Conservation (phyloP, 2,329 filamentous ascomycete species). For the Cadophora malorum region DNA sequence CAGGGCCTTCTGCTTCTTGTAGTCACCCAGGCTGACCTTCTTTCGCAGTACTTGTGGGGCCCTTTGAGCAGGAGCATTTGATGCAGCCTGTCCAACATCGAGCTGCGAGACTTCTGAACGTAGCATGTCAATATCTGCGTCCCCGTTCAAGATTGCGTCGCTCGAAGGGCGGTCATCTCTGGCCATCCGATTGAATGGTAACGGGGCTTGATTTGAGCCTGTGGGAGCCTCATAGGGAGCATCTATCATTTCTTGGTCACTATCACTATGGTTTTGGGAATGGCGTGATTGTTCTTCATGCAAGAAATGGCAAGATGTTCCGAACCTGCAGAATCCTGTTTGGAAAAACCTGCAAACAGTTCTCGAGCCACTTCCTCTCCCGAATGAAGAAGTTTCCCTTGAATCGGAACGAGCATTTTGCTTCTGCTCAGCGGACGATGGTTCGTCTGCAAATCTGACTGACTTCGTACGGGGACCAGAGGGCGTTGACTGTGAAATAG, state of each 20-base stretch:
- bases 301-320: neutral
- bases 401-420: slow-evolving; percentile 4
- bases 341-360: neutral
- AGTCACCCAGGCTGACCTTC: slow-evolving; percentile 29
- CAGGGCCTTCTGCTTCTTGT: slow-evolving; percentile 22
- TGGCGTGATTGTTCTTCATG: neutral
- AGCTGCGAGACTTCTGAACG: slow-evolving; percentile 1
- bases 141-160: neutral
- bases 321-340: neutral
- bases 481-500: neutral
- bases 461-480: slow-evolving; percentile 20
- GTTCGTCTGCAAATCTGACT: slow-evolving; percentile 27
- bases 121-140: slow-evolving; percentile 19
- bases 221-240: neutral
- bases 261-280: neutral
- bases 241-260: neutral
- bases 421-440: neutral
- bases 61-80: neutral
- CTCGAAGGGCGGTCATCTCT: neutral
- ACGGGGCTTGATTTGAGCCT: neutral
- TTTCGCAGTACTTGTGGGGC: slow-evolving; percentile 13
- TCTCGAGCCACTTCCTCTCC: neutral
- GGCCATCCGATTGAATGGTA: slow-evolving; percentile 8
- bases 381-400: neutral
- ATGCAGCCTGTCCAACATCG: neutral